A percentile compares a stretch with the other conserved stretches of the same genome.
phyloP scores from a whole-genome alignment of 306 rosid species.

The Senna tora region DNA sequence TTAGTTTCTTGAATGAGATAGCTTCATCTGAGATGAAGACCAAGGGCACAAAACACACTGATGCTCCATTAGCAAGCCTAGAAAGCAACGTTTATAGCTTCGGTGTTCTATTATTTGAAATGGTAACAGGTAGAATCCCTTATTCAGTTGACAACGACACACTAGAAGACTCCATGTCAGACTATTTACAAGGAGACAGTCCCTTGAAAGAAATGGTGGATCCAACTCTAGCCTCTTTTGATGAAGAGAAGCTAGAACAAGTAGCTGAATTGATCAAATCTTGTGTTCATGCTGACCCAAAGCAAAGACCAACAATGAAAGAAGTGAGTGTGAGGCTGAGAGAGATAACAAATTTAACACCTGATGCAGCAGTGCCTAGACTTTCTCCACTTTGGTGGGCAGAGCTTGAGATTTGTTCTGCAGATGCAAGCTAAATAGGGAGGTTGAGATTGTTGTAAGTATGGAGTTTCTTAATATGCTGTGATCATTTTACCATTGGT shows the following conservation, averaged over 20 bases:
- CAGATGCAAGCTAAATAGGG: conserved; percentile 54
- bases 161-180: conserved; percentile 71
- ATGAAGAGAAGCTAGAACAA: conserved; percentile 63
- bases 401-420: conserved; percentile 82
- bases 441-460: conserved; percentile 40
- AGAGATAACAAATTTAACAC: conserved; percentile 74
- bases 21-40: conserved; percentile 44
- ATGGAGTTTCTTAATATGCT: conserved; percentile 35
- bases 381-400: conserved; percentile 99
- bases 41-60: conserved; percentile 36
- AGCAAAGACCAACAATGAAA: conserved; percentile 65
- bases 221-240: conserved; percentile 66
- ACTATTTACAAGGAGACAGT: conserved; percentile 53
- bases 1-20: conserved; percentile 61
- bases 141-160: conserved; percentile 56
- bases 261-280: conserved; percentile 58
- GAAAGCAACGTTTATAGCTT: conserved; percentile 71
- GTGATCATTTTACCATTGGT: conserved; percentile 28
- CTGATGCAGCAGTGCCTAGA: conserved; percentile 76
- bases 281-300: conserved; percentile 57
- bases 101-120: conserved; percentile 78
- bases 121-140: conserved; percentile 77
- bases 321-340: conserved; percentile 64
- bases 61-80: conserved; percentile 39
- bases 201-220: conserved; percentile 66